Conservation (phyloP, 345 rosid species). For the Arabidopsis thaliana region DNA sequence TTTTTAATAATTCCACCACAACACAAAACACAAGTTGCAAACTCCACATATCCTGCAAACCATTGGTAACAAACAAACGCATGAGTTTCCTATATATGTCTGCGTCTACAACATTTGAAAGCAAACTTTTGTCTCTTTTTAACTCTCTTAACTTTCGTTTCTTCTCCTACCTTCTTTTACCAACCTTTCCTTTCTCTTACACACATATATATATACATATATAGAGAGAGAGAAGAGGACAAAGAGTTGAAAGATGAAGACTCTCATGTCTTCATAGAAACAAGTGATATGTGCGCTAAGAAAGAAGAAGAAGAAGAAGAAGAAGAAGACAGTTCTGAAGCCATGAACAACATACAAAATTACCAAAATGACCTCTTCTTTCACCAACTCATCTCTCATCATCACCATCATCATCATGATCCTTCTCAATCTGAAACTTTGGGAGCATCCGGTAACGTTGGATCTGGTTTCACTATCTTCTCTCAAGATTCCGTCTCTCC, state of each 20-base stretch:
- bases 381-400: conserved; percentile 66
- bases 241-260: conserved; percentile 40
- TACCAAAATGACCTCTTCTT: conserved; percentile 71
- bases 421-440: conserved; percentile 35
- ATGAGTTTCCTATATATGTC: conserved; percentile 37
- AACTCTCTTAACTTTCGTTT: conserved; percentile 41
- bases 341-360: conserved; percentile 62
- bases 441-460: conserved; percentile 35
- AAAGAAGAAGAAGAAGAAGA: conserved; percentile 60
- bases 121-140: conserved; percentile 50
- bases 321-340: conserved; percentile 61
- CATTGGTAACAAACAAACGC: conserved; percentile 24
- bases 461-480: conserved; percentile 53
- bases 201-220: not conserved
- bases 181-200: conserved; percentile 40
- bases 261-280: conserved; percentile 34
- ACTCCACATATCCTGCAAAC: conserved; percentile 28
- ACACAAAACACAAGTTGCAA: conserved; percentile 45
- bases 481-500: conserved; percentile 64
- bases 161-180: conserved; percentile 42
- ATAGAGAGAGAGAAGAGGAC: not conserved
- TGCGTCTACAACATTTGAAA: conserved; percentile 39
- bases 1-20: conserved; percentile 36
- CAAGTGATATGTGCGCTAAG: conserved; percentile 59
- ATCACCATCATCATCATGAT: conserved; percentile 42